A percentile compares a stretch with the other conserved stretches of the same genome.
phyloP scores from a whole-genome alignment of 1,139 yeast genomes.

The Blastobotrys aristatus region DNA sequence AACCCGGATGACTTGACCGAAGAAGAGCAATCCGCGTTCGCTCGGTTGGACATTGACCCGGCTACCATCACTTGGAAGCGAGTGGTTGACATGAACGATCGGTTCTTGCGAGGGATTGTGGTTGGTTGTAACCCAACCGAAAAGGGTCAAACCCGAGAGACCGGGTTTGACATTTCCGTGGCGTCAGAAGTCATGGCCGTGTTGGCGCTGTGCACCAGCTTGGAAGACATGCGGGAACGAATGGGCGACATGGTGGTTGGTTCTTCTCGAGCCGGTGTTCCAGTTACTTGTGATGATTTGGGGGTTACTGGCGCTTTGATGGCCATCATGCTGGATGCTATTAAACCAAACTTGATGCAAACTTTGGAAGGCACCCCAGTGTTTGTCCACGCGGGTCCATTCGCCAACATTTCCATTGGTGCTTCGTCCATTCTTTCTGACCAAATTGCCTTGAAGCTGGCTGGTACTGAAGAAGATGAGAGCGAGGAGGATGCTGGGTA shows the following conservation, averaged over 20 bases:
- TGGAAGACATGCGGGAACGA: constrained; percentile 84
- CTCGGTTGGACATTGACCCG: constrained; percentile 87
- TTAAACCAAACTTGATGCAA: constrained; percentile 97
- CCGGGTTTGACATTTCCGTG: constrained; percentile 95
- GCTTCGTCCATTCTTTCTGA: constrained; percentile 90
- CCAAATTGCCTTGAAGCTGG: constrained; percentile 87
- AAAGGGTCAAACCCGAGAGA: constrained; percentile 78
- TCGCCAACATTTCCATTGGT: constrained; percentile 96
- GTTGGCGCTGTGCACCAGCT: constrained; percentile 79
- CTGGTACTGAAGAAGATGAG: constrained; percentile 60
- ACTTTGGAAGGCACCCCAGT: constrained; percentile 98
- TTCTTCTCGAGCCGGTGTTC: constrained; percentile 73
- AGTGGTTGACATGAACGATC: constrained; percentile 94
- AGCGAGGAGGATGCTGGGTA: constrained; percentile 67
- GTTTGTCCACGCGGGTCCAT: constrained; percentile 97
- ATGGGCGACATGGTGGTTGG: constrained; percentile 92
- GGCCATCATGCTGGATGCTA: constrained; percentile 92
- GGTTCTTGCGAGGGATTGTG: constrained; percentile 85
- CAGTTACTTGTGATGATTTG: constrained; percentile 91
- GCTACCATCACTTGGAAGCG: constrained; percentile 94
- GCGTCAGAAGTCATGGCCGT: constrained; percentile 99
- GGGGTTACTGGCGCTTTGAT: constrained; percentile 98
- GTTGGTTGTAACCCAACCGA: constrained; percentile 94
- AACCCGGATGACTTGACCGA: constrained; percentile 79
- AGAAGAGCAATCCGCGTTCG: constrained; percentile 73